A percentile compares a stretch with the other conserved stretches of the same genome.
Evolutionary conservation across 495 filamentous ascomycete genomes (phyloP).

Genomic region (Amniculicola lignicola): DNA sequence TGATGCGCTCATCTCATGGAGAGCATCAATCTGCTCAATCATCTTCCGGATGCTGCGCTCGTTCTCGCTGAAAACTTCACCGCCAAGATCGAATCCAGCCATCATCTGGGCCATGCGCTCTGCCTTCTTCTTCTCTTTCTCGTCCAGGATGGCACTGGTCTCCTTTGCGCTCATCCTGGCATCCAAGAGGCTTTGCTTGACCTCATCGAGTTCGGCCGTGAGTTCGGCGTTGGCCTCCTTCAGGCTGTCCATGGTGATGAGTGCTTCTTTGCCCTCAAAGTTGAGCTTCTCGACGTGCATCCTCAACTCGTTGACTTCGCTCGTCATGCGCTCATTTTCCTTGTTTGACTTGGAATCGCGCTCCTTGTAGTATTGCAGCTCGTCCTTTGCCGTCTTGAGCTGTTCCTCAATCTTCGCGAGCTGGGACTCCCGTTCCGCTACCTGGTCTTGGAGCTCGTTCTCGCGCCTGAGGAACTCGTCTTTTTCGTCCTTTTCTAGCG

Average conservation of each 20-base stretch:
- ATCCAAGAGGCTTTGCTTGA: conserved; percentile 95
- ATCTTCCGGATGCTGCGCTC: conserved; percentile 77
- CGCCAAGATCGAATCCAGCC: conserved; percentile 92
- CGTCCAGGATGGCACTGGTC: conserved; percentile 78
- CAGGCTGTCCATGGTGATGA: conserved; percentile 94
- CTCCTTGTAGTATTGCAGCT: conserved; percentile 76
- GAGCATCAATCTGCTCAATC: conserved; percentile 73
- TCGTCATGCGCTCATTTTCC: conserved; percentile 79
- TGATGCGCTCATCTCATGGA: conserved; percentile 69
- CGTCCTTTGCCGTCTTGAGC: conserved; percentile 76
- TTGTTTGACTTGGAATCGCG: conserved; percentile 74
- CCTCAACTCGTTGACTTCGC: conserved; percentile 83
- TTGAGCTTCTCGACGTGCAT: conserved; percentile 94
- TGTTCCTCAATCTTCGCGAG: conserved; percentile 72
- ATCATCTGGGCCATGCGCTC: conserved; percentile 99
- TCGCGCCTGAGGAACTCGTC: conserved; percentile 94
- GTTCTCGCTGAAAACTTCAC: conserved; percentile 86
- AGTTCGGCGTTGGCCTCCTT: conserved; percentile 95
- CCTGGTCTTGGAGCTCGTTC: conserved; percentile 94
- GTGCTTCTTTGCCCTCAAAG: conserved; percentile 93
- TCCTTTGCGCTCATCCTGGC: conserved; percentile 94
- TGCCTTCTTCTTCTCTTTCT: conserved; percentile 97
- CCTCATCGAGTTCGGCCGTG: conserved; percentile 84
- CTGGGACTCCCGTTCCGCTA: conserved; percentile 86
- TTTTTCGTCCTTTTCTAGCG: conserved; percentile 91